Base-by-base conservation (phyloP, 2,329 filamentous ascomycete genomes). In the Phialemonium atrogriseum region DNA sequence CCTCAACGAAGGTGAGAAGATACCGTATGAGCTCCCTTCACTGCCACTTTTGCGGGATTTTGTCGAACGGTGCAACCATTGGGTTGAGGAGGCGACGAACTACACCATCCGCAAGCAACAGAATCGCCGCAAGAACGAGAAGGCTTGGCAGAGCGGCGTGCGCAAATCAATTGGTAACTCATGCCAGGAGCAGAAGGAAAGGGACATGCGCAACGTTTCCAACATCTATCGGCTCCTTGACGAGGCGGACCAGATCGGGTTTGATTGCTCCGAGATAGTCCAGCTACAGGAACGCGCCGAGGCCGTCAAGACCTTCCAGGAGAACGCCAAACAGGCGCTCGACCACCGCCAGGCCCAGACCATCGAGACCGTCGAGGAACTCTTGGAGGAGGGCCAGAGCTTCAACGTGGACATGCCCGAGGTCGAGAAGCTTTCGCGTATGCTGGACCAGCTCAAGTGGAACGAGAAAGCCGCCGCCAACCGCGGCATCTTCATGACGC, bases 41-140 rank as follows among this genome's bases (percentile, higher is more conserved):
- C 71, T 98, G 41, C 73, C 82, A 47, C 75, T 84, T 46, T 70
- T 98, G 46, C 83, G 79, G 59, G 75, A 80, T 44, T 98, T 94
- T 62, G 91, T 98, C 55, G 87, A 94, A 47, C 81, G 85, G 49
- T 96, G 91, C 65, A 93, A 94, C 57, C 87, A 94, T 53, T 95
- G 93, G 84, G 86, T 95, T 41, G 91, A 96, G 49, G 89, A 96
- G 61, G 91, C 91, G 43, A 91, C 85, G 49, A 88, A 84, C 52
- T 98, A 93, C 64, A 94, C 88, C 50, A 88, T 91, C 37, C 84
- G 91, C 46, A 98, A 98, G 64, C 89, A 95, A 62, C 89, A 95
- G 59, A 94, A 93, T 51, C 83, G 91, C 41, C 85, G 89, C 39
- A 96, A 96, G 60, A 94, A 83, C 56, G 89, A 95, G 49, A 91